Conservation (phyloP, 2,329 filamentous ascomycete genomes). For the Claviceps purpurea region DNA sequence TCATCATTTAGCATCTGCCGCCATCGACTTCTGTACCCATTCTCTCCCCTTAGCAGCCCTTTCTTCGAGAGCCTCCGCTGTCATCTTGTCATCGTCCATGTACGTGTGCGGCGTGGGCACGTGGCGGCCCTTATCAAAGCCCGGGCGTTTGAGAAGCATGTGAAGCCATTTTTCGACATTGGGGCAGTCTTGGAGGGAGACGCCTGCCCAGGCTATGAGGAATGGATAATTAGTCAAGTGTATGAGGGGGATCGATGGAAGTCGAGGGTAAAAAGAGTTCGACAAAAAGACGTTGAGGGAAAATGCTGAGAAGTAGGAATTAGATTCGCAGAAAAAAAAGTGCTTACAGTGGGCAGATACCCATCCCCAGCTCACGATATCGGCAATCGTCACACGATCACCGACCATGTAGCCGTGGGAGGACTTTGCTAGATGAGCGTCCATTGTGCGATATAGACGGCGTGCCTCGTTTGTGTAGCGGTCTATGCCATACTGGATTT, state of each 20-base stretch:
- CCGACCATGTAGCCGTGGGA: constrained; percentile 49
- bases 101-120: constrained; percentile 56
- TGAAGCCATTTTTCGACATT: constrained; percentile 65
- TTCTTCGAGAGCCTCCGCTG: constrained; percentile 42
- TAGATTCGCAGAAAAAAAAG: background rate
- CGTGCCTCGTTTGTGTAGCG: constrained; percentile 73
- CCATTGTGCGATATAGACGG: constrained; percentile 67
- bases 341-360: constrained; percentile 38
- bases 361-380: constrained; percentile 75
- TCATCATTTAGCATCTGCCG: constrained; percentile 44
- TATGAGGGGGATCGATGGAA: no score
- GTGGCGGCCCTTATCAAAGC: constrained; percentile 61
- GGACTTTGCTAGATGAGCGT: constrained; percentile 52
- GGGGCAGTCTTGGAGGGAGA: constrained; percentile 62
- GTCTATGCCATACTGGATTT: constrained; percentile 69
- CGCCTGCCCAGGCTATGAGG: constrained; percentile 20
- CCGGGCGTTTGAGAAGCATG: constrained; percentile 53
- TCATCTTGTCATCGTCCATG: constrained; percentile 29
- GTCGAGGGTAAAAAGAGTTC: no score
- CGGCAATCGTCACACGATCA: constrained; percentile 58
- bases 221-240: background rate
- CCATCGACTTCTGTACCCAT: constrained; percentile 61
- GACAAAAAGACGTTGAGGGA: no score
- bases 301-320: no score
- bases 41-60: constrained; percentile 35